Conservation (phyloP, 306 rosid species). For the Trifolium dubium region DNA sequence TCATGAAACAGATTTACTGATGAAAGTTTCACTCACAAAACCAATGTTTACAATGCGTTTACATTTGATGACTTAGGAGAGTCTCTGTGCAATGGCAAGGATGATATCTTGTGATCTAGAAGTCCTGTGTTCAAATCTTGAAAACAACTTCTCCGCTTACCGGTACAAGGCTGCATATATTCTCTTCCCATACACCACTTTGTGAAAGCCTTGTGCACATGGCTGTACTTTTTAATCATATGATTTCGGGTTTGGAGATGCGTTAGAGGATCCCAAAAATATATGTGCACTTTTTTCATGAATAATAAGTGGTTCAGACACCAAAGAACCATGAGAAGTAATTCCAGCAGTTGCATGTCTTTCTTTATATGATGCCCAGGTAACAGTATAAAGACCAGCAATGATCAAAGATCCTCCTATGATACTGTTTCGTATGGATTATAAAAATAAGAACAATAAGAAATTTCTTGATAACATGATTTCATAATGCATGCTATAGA, state of each 20-base stretch:
- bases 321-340: slow-evolving; percentile 43
- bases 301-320: slow-evolving; percentile 71
- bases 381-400: slow-evolving; percentile 76
- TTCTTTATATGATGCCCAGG: slow-evolving; percentile 82
- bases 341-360: slow-evolving; percentile 47
- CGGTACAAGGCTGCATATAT: background rate
- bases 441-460: slow-evolving; percentile 39
- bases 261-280: slow-evolving; percentile 24
- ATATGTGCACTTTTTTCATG: slow-evolving; percentile 42
- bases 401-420: slow-evolving; percentile 77
- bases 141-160: background rate
- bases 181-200: background rate
- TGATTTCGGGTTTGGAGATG: slow-evolving; percentile 42
- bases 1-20: background rate
- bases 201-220: background rate
- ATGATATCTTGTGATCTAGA: background rate
- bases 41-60: background rate
- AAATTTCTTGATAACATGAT: slow-evolving; percentile 27
- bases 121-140: background rate
- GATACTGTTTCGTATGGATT: slow-evolving; percentile 57
- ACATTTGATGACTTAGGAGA: background rate
- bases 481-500: slow-evolving; percentile 18
- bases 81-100: background rate
- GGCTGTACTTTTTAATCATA: slow-evolving; percentile 46
- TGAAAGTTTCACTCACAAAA: background rate